Base-by-base conservation (phyloP, 371 early-diverging fungal species). In the Mucor indicus region DNA sequence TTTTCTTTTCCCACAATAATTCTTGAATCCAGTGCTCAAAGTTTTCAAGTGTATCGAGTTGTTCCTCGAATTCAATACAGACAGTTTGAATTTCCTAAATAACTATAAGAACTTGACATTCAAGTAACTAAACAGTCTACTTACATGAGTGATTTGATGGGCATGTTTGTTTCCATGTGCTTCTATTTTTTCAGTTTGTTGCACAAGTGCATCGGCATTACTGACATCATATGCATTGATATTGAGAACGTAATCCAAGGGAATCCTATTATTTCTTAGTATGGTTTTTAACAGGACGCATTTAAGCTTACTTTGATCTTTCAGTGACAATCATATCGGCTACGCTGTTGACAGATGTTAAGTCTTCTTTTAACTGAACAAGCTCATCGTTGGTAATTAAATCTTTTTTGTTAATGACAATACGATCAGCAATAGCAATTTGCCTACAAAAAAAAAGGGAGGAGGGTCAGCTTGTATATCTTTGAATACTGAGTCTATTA, bases 391-490 rank as follows among this genome's bases (percentile, higher is more conserved):
- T 51, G 1, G 9, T 33, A 4, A 95, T 77, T 16, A 96, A 61
- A 57, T 98, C 98, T n/a, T 77, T 79, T 63, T 98, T 98, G 79
- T 98, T 98, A 45, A 98, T 62, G 8, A 98, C 70, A 15, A 98
- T 84, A 19, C 93, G 86, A 62, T 98, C 98, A 7, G 96, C 93
- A 69, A 95, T 80, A 3, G 98, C 98, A 11, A 98, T 84, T 63
- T 98, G 98, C 43, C 93, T 89, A 44, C 53, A 58, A n/a, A 20
- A 24, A 30, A 21, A 22, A 15, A 31, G 25, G 3, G 37, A 23
- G 35, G 30, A 11, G n/a, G n/a, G n/a, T n/a, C n/a, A n/a, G n/a
- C 12, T 7, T 17, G 13, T 36, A 11, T 21, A 38, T 44, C 30
- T 12, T 29, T 25, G 17, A 27, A 27, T 27, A 27, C 20, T 23